Evolutionary conservation across 495 filamentous ascomycete genomes (phyloP).

Genomic region (Lophium mytilinum): DNA sequence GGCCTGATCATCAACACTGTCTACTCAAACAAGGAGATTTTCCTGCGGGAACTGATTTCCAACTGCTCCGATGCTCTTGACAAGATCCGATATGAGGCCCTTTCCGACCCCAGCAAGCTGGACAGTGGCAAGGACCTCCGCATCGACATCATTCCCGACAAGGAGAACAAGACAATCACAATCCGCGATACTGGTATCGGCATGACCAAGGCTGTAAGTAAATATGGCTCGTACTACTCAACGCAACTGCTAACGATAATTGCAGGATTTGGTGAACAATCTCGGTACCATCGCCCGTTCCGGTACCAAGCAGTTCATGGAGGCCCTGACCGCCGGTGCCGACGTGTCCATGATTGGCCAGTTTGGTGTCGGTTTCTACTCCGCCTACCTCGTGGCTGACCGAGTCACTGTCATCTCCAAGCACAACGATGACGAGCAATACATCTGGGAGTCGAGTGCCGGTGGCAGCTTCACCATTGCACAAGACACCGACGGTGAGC

Average conservation of each 20-base stretch:
- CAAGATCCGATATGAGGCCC: constrained; percentile 98
- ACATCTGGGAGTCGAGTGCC: constrained; percentile 97
- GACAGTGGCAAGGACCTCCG: constrained; percentile 93
- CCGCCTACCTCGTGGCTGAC: constrained; percentile 98
- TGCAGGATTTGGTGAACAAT: constrained; percentile 96
- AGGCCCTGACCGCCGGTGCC: constrained; percentile 93
- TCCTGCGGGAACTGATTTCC: constrained; percentile 94
- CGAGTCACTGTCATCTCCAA: constrained; percentile 91
- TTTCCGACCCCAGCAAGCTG: constrained; percentile 95
- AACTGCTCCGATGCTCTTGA: constrained; percentile 97
- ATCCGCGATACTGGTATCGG: constrained; percentile 97
- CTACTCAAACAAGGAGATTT: constrained; percentile 99
- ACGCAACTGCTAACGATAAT: constrained; percentile 24
- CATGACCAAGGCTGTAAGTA: constrained; percentile 98
- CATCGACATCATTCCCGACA: constrained; percentile 96
- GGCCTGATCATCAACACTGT: constrained; percentile 99
- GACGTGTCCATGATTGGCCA: constrained; percentile 99
- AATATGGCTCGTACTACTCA: constrained; percentile 2
- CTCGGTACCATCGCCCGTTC: constrained; percentile 98
- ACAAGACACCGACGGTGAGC: constrained; percentile 84
- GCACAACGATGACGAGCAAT: constrained; percentile 99
- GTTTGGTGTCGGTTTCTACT: constrained; percentile 99
- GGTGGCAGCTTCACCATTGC: constrained; percentile 95
- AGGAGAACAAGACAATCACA: constrained; percentile 93
- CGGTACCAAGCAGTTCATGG: constrained; percentile 99